phyloP scores from a whole-genome alignment of 2,329 filamentous ascomycete species.

The Anthostomella pinea region DNA sequence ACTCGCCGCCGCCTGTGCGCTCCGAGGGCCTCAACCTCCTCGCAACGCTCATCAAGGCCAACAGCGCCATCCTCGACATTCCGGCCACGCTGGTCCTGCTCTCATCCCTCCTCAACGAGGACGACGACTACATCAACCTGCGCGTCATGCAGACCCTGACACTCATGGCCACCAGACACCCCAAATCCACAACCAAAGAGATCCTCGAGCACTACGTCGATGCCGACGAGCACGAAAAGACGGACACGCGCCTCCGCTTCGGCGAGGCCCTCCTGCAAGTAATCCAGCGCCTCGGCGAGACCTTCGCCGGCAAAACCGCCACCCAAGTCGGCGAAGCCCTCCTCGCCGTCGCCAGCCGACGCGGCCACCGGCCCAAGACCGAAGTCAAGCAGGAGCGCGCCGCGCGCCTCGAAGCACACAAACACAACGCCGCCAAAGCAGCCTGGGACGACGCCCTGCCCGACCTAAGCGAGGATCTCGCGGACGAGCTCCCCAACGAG shows the following conservation, averaged over 20 bases:
- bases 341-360: slow-evolving; percentile 62
- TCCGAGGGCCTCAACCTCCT: slow-evolving; percentile 63
- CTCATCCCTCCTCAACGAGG: slow-evolving; percentile 60
- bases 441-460: slow-evolving; percentile 48
- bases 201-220: slow-evolving; percentile 68
- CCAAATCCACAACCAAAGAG: slow-evolving; percentile 59
- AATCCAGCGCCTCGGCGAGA: slow-evolving; percentile 57
- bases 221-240: slow-evolving; percentile 50
- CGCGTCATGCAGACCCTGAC: slow-evolving; percentile 65
- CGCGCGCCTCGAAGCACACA: slow-evolving; percentile 46
- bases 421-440: slow-evolving; percentile 49
- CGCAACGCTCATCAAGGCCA: slow-evolving; percentile 52
- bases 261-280: slow-evolving; percentile 66
- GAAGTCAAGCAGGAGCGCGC: slow-evolving; percentile 53
- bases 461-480: slow-evolving; percentile 13
- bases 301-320: slow-evolving; percentile 53
- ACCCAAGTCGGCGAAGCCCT: slow-evolving; percentile 54
- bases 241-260: slow-evolving; percentile 65
- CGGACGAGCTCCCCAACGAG: slow-evolving; percentile 35
- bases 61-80: slow-evolving; percentile 63
- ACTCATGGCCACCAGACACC: slow-evolving; percentile 59
- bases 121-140: slow-evolving; percentile 70
- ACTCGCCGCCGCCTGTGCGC: slow-evolving; percentile 64
- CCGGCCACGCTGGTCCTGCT: slow-evolving; percentile 61
- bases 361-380: slow-evolving; percentile 59